These are phyloP conservation scores for Dittrichia graveolens DNA, from an alignment of 129 eudicot genomes.

Conservation along the genomic window DNA sequence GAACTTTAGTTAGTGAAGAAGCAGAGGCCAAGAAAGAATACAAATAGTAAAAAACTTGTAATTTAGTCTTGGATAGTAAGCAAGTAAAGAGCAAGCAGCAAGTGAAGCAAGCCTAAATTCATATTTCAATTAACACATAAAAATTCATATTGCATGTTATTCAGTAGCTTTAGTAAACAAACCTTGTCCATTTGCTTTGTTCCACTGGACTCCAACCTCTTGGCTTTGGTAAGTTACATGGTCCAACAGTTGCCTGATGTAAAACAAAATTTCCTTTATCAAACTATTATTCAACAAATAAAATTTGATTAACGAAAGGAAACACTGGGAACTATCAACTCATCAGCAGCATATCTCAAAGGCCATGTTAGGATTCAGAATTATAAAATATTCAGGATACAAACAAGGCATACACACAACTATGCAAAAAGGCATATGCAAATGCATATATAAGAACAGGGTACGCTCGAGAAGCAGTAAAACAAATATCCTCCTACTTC, in stretches of 20 bases:
- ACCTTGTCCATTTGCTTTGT: conserved; percentile 99
- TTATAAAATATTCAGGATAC: too few relatives aligned
- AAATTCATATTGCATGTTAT: conserved; percentile 11
- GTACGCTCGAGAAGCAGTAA: background rate
- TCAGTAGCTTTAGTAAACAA: conserved; percentile 33
- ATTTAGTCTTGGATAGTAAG: conserved; percentile 11
- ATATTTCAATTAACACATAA: conserved; percentile 2
- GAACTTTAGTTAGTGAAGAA: background rate
- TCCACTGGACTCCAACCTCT: conserved; percentile 96
- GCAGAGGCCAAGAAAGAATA: conserved; percentile 9
- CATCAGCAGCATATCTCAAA: conserved; percentile 18
- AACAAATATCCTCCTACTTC: too few relatives aligned
- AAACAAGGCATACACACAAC: too few relatives aligned
- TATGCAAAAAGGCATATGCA: background rate
- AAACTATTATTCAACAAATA: conserved; percentile 18
- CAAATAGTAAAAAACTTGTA: background rate
- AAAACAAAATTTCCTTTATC: conserved; percentile 24
- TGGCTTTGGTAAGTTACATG: conserved; percentile 91
- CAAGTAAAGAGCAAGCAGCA: conserved; percentile 15
- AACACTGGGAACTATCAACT: conserved; percentile 12
- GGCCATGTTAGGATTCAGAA: conserved; percentile 7
- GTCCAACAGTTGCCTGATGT: conserved; percentile 93
- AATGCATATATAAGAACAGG: background rate
- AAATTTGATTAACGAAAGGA: conserved; percentile 7
- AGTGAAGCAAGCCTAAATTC: background rate